Evolutionary conservation across 2,329 filamentous ascomycete species (phyloP), one percentile per base, ranked within the genome.

Genomic region (Exophiala viscosa): DNA sequence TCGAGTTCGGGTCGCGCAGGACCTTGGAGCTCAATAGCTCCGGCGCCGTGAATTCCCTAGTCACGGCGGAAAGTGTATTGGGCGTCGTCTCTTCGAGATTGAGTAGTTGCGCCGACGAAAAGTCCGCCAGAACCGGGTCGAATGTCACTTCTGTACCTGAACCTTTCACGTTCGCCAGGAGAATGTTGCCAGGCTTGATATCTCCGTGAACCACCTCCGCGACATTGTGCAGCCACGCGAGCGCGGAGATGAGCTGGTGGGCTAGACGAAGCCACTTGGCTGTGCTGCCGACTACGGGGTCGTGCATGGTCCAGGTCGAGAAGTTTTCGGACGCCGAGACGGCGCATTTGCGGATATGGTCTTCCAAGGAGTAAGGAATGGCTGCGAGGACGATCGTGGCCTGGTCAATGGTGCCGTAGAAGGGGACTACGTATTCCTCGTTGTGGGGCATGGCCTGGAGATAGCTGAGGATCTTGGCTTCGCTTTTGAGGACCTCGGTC

Each of bases 131-230:
- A 0, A 76, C 60, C n/a, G 72, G 70, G 11, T 48, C 43, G 33
- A 50, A 57, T n/a, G 46, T 28, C 4, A 50, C 28, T 13, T 38
- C 42, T 8, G 34, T 17, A 13, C 38, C 49, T n/a, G 42, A 50
- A 15, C 40, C 50, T 8, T 23, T 28, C 8, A 43, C 52, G 10
- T 62, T 59, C 3, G 63, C 65, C 2, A 77, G 63, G 1, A 76
- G 64, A 23, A 76, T 64, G 36, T 76, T 77, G 41, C 70, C 68
- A 4, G 72, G 73, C 54, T 77, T 77, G 61, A 77, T 70, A 61
- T 76, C 74, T 1, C 73, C 74, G 57, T 78, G 75, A 2, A 76
- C 67, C 3, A 77, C 65, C 3, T 67, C 65, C 2, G 68, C 65
- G 2, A 59, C 55, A 32, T 62, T 58, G 45, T 77, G 75, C 5